These are phyloP conservation scores for Scopulariopsis brevicaulis DNA, from an alignment of 2,329 filamentous ascomycete species.

Conservation along the genomic window DNA sequence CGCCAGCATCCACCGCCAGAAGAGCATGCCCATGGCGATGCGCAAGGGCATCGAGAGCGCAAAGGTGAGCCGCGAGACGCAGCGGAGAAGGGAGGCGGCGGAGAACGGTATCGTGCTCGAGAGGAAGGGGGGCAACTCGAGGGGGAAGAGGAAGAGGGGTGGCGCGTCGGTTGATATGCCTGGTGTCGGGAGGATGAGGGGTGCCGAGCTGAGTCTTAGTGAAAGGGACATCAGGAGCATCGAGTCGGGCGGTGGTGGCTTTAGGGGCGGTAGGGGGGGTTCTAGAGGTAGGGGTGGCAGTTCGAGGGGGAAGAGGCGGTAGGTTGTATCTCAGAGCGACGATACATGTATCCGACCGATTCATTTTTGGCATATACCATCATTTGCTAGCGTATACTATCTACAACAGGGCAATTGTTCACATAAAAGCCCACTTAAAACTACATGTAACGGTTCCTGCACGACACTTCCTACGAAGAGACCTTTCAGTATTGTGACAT, in stretches of 20 bases:
- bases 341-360: not conserved
- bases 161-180: slow-evolving; percentile 60
- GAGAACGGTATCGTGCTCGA: slow-evolving; percentile 91
- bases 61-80: slow-evolving; percentile 51
- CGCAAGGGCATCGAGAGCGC: slow-evolving; percentile 75
- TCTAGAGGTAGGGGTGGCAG: slow-evolving; percentile 16
- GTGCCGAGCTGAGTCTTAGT: slow-evolving; percentile 69
- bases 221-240: slow-evolving; percentile 66
- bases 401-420: too few species aligned
- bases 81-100: slow-evolving; percentile 64
- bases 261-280: slow-evolving; percentile 5
- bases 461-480: not conserved
- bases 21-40: slow-evolving; percentile 81
- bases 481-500: not conserved
- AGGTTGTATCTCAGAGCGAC: not conserved
- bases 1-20: slow-evolving; percentile 60
- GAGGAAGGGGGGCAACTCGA: slow-evolving; percentile 24
- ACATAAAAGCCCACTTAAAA: not conserved
- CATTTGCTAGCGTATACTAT: too few species aligned
- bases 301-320: not conserved
- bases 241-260: slow-evolving; percentile 34
- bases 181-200: slow-evolving; percentile 67
- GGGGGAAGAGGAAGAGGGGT: slow-evolving; percentile 21
- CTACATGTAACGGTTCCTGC: not conserved
- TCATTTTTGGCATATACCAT: too few species aligned